These are phyloP conservation scores for Atkinsonella hypoxylon DNA, from an alignment of 2,329 filamentous ascomycete genomes.

Conservation along the genomic window DNA sequence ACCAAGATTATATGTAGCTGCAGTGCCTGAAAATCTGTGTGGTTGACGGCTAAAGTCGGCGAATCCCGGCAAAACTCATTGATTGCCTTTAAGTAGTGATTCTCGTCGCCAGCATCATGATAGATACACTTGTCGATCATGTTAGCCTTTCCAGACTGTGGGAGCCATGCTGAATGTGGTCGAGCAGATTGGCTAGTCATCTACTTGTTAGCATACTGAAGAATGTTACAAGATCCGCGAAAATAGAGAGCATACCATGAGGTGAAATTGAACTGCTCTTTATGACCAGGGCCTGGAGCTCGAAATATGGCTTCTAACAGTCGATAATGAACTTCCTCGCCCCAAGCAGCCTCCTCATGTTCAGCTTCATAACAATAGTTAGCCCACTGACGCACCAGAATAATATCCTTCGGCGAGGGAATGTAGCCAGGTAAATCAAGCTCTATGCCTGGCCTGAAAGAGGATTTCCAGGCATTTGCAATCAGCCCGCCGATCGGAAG, in stretches of 20 bases:
- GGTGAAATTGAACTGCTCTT: neutral
- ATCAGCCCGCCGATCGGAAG: neutral
- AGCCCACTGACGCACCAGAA: neutral
- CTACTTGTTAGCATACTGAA: neutral
- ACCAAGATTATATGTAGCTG: constrained; percentile 1
- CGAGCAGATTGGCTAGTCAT: neutral
- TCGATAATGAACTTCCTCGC: neutral
- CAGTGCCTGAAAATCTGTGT: constrained; percentile 2
- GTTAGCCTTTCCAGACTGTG: neutral
- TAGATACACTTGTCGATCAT: neutral
- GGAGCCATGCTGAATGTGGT: neutral
- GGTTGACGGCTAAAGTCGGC: constrained; percentile 2
- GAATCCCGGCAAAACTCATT: neutral
- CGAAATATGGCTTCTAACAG: neutral
- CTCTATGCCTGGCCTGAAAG: neutral
- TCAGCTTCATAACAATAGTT: neutral
- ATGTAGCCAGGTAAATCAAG: neutral
- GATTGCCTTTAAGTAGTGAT: neutral
- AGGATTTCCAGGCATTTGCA: neutral
- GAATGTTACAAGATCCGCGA: neutral
- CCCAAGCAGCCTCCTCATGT: neutral
- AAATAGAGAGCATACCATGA: neutral
- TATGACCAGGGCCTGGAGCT: neutral
- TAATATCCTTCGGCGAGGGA: neutral
- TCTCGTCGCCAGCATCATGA: neutral